A percentile compares a stretch with the other conserved stretches of the same genome.
Conservation (phyloP, 345 rosid genomes). For the Gossypium longicalyx region DNA sequence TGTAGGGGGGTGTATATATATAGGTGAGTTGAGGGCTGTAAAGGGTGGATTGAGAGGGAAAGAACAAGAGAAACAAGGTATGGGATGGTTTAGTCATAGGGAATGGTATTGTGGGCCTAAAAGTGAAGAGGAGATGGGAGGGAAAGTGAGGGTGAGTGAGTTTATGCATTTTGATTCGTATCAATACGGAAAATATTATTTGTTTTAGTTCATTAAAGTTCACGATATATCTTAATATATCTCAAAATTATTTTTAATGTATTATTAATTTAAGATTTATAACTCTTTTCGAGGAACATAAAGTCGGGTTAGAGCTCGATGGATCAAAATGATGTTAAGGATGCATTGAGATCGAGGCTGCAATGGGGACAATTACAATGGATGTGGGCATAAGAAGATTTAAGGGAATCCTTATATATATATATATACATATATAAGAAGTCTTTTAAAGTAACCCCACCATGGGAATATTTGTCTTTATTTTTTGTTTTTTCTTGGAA, state of each 20-base stretch:
- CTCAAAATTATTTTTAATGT: not conserved
- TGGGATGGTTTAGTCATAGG: constrained; percentile 4
- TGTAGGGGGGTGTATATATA: constrained; percentile 21
- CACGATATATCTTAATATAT: not conserved
- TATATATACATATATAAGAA: not conserved
- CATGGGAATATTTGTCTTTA: constrained; percentile 32
- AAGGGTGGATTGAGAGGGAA: not conserved
- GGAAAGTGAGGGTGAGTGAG: not conserved
- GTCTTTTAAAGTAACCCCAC: constrained; percentile 13
- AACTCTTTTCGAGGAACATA: not conserved
- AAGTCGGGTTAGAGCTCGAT: not conserved
- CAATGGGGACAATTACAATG: constrained; percentile 10
- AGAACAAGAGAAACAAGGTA: not conserved
- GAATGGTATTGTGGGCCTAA: not conserved
- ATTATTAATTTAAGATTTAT: not conserved
- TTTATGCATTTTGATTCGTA: not conserved
- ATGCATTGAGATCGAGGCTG: not conserved
- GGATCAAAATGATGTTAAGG: not conserved
- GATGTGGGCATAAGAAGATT: constrained; percentile 27
- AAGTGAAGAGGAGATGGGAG: constrained; percentile 17
- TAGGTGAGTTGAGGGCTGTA: not conserved
- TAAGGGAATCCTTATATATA: constrained; percentile 26
- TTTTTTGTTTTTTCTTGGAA: not conserved
- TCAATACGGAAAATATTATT: not conserved
- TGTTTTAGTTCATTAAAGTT: not conserved